Conservation (phyloP, 306 rosid species). For the Lathyrus tuberosus region DNA sequence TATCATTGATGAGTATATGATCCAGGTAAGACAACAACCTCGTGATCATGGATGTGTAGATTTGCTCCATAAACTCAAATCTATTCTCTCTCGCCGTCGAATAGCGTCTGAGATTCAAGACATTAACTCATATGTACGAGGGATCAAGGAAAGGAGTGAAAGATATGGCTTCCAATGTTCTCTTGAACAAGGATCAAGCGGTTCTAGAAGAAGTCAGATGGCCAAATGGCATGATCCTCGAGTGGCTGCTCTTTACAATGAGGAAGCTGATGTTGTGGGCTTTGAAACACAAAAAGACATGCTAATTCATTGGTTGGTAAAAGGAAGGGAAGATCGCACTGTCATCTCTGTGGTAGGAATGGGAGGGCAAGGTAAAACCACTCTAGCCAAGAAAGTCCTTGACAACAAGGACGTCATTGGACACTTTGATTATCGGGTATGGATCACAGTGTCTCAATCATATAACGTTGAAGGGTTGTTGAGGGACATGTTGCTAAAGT, state of each 20-base stretch:
- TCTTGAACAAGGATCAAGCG: neutral
- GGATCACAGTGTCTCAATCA: neutral
- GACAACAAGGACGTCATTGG: neutral
- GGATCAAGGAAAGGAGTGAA: neutral
- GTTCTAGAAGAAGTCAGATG: neutral
- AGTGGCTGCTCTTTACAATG: neutral
- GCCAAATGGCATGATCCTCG: neutral
- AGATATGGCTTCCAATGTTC: neutral
- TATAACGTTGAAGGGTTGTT: neutral
- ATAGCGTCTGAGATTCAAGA: neutral
- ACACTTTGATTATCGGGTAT: neutral
- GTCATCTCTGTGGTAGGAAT: neutral
- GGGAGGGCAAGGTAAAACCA: neutral
- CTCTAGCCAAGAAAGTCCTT: neutral
- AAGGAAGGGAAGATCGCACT: neutral
- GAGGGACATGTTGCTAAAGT: neutral
- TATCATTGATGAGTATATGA: neutral
- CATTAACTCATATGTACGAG: neutral
- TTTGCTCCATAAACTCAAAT: neutral
- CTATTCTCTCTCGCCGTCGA: neutral
- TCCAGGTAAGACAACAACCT: neutral
- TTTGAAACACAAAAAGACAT: neutral
- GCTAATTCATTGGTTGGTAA: neutral
- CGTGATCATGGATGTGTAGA: neutral
- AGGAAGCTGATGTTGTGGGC: neutral